A percentile compares a stretch with the other conserved stretches of the same genome.
These are phyloP conservation scores for Arthrobotrys iridis DNA, from an alignment of 2,329 filamentous ascomycete species.

Conservation along the genomic window DNA sequence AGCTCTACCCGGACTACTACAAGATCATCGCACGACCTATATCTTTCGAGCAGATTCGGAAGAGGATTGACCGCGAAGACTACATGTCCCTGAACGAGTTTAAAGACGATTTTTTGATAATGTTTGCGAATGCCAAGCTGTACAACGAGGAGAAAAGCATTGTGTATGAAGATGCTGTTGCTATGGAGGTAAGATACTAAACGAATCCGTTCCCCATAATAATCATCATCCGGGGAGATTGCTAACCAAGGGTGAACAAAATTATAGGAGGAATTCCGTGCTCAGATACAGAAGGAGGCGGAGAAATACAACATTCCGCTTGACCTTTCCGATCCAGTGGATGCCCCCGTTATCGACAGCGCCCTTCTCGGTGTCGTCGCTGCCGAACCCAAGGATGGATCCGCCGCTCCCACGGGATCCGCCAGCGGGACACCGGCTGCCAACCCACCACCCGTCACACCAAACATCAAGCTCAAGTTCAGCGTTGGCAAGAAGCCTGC, in stretches of 20 bases:
- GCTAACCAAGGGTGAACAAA: slow-evolving; percentile 3
- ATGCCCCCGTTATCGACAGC: slow-evolving; percentile 33
- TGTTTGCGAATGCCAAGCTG: slow-evolving; percentile 90
- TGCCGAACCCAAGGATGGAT: slow-evolving; percentile 33
- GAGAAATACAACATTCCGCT: slow-evolving; percentile 35
- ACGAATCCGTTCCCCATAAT: not conserved
- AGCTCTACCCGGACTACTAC: slow-evolving; percentile 94
- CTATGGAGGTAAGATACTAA: slow-evolving; percentile 79
- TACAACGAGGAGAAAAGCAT: slow-evolving; percentile 97
- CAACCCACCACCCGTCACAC: slow-evolving; percentile 28
- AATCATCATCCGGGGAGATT: not conserved
- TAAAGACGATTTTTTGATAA: slow-evolving; percentile 79
- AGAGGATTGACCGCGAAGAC: slow-evolving; percentile 95
- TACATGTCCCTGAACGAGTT: slow-evolving; percentile 84
- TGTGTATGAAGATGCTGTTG: slow-evolving; percentile 89
- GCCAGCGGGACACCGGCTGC: slow-evolving; percentile 33
- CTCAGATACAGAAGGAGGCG: slow-evolving; percentile 39
- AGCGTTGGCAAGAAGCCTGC: slow-evolving; percentile 45
- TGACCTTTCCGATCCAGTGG: slow-evolving; percentile 40
- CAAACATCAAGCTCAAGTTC: slow-evolving; percentile 52
- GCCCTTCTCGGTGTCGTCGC: slow-evolving; percentile 18
- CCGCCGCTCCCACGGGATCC: slow-evolving; percentile 34
- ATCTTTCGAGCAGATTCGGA: slow-evolving; percentile 93
- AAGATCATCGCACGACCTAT: slow-evolving; percentile 91
- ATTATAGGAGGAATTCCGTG: slow-evolving; percentile 50